phyloP scores from a whole-genome alignment of 176 grass and related monocot genomes.

The Oryza coarctata region DNA sequence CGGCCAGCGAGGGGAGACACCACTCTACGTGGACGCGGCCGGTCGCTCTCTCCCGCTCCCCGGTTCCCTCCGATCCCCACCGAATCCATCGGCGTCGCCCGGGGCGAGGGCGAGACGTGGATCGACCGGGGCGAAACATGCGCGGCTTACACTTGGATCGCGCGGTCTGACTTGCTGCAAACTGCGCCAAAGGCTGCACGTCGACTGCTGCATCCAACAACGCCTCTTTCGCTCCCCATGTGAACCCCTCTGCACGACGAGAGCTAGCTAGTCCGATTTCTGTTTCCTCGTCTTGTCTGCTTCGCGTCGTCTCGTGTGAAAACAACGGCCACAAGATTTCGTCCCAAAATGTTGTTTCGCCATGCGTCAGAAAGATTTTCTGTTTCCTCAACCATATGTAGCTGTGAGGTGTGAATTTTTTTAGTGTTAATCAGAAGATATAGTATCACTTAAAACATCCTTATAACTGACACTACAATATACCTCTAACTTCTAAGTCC shows the following conservation, averaged over 20 bases:
- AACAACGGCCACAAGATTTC: neutral
- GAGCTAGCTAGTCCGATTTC: neutral
- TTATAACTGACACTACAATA: neutral
- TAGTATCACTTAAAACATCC: neutral
- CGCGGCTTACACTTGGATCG: slow-evolving; percentile 3
- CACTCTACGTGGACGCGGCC: neutral
- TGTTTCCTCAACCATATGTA: neutral
- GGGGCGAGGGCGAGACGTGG: neutral
- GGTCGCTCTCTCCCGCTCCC: neutral
- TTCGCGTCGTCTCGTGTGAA: neutral
- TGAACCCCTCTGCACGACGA: neutral
- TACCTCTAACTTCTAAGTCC: too few species aligned
- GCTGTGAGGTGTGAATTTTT: neutral
- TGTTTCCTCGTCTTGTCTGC: neutral
- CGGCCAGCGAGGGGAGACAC: neutral
- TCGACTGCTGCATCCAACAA: neutral
- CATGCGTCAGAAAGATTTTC: neutral
- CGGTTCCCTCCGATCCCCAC: neutral
- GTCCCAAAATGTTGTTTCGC: neutral
- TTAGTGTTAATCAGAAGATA: neutral
- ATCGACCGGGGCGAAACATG: neutral
- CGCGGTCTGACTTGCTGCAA: neutral
- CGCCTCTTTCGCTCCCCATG: too few species aligned
- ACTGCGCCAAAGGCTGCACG: neutral
- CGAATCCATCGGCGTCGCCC: neutral